Conservation (phyloP, 306 rosid genomes). For the Pyrus bretschneideri region DNA sequence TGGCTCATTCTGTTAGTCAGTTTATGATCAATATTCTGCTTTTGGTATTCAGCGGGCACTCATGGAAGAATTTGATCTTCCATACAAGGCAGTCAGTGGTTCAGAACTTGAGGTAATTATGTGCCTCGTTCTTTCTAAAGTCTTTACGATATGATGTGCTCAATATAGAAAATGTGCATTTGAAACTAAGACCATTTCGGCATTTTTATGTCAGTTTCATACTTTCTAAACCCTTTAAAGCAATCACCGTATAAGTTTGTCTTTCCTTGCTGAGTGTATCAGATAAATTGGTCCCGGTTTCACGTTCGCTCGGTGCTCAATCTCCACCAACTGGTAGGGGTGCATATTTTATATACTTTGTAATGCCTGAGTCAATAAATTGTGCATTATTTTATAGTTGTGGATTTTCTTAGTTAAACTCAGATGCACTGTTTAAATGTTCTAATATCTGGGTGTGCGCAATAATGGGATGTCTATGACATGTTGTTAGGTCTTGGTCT, state of each 20-base stretch:
- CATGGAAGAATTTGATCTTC: constrained; percentile 67
- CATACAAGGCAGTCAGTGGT: constrained; percentile 51
- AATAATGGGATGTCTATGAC: background rate
- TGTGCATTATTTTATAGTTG: background rate
- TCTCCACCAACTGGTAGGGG: constrained; percentile 47
- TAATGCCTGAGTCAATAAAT: background rate
- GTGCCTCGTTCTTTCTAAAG: background rate
- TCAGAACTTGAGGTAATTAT: constrained; percentile 71
- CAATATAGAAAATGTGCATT: background rate
- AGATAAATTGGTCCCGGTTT: constrained; percentile 69
- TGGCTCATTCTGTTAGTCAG: constrained; percentile 8
- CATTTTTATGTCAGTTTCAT: background rate
- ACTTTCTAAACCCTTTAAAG: background rate
- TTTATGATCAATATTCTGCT: constrained; percentile 19
- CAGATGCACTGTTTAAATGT: background rate
- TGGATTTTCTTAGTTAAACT: background rate
- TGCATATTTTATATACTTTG: background rate
- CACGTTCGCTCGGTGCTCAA: constrained; percentile 51
- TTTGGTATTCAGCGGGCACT: constrained; percentile 49
- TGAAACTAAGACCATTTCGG: background rate
- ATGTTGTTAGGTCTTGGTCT: background rate
- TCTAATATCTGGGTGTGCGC: background rate
- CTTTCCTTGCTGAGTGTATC: constrained; percentile 45
- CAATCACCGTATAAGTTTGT: background rate
- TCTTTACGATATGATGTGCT: background rate